Percentiles rank a stretch among this genome's conserved stretches.
phyloP scores from a whole-genome alignment of 2,329 filamentous ascomycete species.

The Aspergillus luchuensis region DNA sequence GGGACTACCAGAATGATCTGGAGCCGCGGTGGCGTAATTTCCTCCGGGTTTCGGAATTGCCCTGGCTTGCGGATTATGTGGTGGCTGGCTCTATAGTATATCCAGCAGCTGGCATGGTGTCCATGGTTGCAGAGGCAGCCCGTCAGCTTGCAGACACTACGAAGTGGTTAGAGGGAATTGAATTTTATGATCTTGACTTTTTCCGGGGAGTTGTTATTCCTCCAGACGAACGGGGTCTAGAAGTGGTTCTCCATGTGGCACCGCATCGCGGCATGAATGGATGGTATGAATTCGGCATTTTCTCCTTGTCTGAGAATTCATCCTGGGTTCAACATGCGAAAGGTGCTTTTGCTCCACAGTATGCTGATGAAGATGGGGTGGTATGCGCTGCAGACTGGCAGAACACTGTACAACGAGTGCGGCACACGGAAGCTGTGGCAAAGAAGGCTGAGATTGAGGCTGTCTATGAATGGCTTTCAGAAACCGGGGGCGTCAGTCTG shows the following conservation, averaged over 20 bases:
- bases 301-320: conserved; percentile 16
- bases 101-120: conserved; percentile 28
- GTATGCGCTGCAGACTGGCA: no score
- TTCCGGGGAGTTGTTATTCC: conserved; percentile 23
- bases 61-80: conserved; percentile 53
- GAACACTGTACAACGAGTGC: no score
- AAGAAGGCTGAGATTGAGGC: conserved; percentile 4
- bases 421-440: no score
- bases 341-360: conserved; percentile 17
- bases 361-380: no score
- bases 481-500: conserved; percentile 22
- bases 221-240: conserved; percentile 21
- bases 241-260: conserved; percentile 21
- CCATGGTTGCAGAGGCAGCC: conserved; percentile 27
- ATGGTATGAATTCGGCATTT: conserved; percentile 25
- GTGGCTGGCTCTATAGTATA: conserved; percentile 26
- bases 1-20: conserved; percentile 22
- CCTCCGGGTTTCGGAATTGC: conserved; percentile 35
- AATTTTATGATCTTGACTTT: conserved; percentile 9
- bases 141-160: conserved; percentile 13
- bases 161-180: background rate
- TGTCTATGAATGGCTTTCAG: conserved; percentile 25
- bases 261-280: conserved; percentile 19
- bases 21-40: conserved; percentile 50
- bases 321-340: conserved; percentile 24